Base-by-base conservation (phyloP, 1,139 yeast genomes). In the Saccharomyces pastorianus region DNA sequence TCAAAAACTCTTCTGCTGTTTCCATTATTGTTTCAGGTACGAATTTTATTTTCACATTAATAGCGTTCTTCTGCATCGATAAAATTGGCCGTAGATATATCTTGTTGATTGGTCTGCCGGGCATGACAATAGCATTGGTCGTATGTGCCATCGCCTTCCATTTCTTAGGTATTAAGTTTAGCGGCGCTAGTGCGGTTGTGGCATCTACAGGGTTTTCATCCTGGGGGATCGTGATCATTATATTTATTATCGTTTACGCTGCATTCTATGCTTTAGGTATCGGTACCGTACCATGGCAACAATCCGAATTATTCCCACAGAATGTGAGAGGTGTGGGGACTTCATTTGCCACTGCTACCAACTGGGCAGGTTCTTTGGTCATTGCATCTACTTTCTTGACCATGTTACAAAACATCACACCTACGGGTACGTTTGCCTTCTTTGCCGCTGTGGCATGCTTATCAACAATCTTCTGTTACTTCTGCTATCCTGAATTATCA, bases 221-320 rank as follows among this genome's bases (percentile, higher is more conserved):
- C 1, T 90, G 97, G 96, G 96, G 96, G n/a, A 81, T 87, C 58
- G 83, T 89, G 9, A 83, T 91, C 55, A 85, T 93, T 59, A 77
- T 90, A 34, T 85, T 89, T 58, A 89, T 90, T 89, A 88, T 91
- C 62, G 70, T 82, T 53, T 93, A 80, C 66, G 96, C 90, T 51
- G 96, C 96, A 5, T 83, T 86, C 57, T 91, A 90, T 69, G 96
- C 97, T 47, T 76, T 88, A 61, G 98, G 98, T 63, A 88, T 90
- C 62, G 99, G 99, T 71, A 89, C 91, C 68, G 91, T 89, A 56
- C 98, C 99, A 51, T 91, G 99, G 99, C 96, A 93, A 65, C 98
- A 95, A 67, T 88, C 93, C 53, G 99, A 91, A 72, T 75, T 90
- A 64, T 89, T 91, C 75, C 93, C 97, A 28, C 96, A 90, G 76